Base-by-base conservation (phyloP, 805 yeast genomes). In the Kuraishia molischiana region DNA sequence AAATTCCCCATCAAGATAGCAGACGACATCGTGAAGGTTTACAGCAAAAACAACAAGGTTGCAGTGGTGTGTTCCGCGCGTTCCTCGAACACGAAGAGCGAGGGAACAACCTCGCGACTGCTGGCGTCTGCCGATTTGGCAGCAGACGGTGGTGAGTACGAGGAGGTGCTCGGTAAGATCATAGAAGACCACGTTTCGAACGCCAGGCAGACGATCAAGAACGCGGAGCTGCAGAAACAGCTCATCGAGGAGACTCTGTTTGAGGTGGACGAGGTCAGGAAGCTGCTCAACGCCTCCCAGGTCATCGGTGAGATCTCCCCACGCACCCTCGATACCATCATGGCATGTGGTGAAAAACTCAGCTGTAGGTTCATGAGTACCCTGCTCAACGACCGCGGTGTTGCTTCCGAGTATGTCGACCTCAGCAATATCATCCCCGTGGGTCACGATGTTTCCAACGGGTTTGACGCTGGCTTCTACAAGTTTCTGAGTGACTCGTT, bases 11-110 rank as follows among this genome's bases (percentile, higher is more conserved):
- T 72, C 37, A 73, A 80, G 46, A 92, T 92, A 39, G 87, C 86
- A 20, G 82, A 83, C 42, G 85, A 86, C 46, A 86, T 92, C 35
- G 84, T 92, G 35, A 77, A 76, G 51, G 74, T 67, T 19, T 85
- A 77, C 54, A 64, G 77, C 26, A 61, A 70, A 29, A 61, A 63
- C 34, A 69, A 69, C 46, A 70, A 80, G 39, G 95, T 89, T 13
- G 97, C 95, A 2, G 94, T 90, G 19, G 98, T 92, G 3, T 92
- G 98, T 58, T 83, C 95, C 24, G 98, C 98, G 3, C 73, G 98
- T 47, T 85, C 96, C 11, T 78, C 95, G 1, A 72, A 83, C 44
- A 82, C 95, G 29, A 92, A 92, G 55, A 77, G 85, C 18, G 96
- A 90, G 57, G 98, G 98, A 37, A 92, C 98, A 33, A 92, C 98